A percentile compares a stretch with the other conserved stretches of the same genome.
Evolutionary conservation across 2,329 filamentous ascomycete genomes (phyloP).

Genomic region (Xylariaceae sp.): DNA sequence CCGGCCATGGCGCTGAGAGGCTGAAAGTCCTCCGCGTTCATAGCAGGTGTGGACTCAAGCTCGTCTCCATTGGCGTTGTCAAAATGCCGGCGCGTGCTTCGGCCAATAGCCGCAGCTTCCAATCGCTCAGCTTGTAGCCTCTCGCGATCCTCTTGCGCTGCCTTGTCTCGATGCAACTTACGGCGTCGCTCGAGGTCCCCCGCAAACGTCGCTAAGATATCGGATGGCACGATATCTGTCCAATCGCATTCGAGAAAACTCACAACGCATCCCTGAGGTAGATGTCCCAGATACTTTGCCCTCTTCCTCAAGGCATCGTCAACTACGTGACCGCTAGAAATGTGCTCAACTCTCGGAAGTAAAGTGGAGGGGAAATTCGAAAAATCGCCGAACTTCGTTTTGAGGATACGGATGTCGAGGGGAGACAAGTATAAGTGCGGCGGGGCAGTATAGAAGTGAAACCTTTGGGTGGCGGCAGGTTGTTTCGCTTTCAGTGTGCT

Average conservation of each 20-base stretch:
- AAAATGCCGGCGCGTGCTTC: constrained; percentile 38
- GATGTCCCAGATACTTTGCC: constrained; percentile 80
- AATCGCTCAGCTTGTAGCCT: constrained; percentile 75
- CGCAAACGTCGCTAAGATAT: constrained; percentile 72
- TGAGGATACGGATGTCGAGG: constrained; percentile 87
- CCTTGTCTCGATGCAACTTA: constrained; percentile 77
- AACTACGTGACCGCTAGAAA: constrained; percentile 81
- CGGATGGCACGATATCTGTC: constrained; percentile 78
- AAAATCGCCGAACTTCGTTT: constrained; percentile 82
- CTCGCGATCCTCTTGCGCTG: constrained; percentile 80
- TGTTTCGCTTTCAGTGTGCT: constrained; percentile 21
- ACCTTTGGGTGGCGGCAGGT: constrained; percentile 45
- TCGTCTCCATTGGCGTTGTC: constrained; percentile 36
- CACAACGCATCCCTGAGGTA: constrained; percentile 87
- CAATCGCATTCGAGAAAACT: constrained; percentile 92
- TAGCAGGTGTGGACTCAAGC: constrained; percentile 32
- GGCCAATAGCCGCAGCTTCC: constrained; percentile 65
- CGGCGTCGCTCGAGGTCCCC: constrained; percentile 71
- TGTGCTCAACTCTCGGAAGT: constrained; percentile 80
- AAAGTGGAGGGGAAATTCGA: constrained; percentile 79
- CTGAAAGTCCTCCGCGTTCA: constrained; percentile 61
- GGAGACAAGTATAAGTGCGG: constrained; percentile 87
- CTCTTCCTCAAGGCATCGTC: constrained; percentile 80
- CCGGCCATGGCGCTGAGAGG: constrained; percentile 49
- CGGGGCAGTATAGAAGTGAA: constrained; percentile 84